These are phyloP conservation scores for Fusarium metavorans DNA, from an alignment of 2,329 filamentous ascomycete species.

Conservation along the genomic window DNA sequence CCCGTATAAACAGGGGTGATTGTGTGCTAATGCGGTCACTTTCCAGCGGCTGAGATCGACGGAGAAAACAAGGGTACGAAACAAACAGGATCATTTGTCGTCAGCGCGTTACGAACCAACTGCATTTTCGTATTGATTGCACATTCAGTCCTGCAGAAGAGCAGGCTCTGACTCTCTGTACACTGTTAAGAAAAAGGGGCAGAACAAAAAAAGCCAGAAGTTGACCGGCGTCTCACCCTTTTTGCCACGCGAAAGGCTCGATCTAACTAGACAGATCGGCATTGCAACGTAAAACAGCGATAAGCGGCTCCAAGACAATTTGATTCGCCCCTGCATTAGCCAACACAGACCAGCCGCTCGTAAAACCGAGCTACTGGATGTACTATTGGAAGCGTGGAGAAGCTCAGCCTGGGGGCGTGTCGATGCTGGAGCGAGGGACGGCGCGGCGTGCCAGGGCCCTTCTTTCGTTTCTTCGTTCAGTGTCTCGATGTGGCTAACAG, in stretches of 20 bases:
- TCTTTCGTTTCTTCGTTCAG: neutral
- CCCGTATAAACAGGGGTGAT: neutral
- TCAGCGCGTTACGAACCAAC: neutral
- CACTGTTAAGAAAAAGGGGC: neutral
- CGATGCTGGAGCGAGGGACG: neutral
- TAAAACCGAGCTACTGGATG: neutral
- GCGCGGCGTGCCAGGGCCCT: neutral
- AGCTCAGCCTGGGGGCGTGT: neutral
- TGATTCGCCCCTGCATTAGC: conserved; percentile 1
- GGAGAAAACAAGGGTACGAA: neutral
- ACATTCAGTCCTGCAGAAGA: neutral
- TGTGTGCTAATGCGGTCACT: neutral
- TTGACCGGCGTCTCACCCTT: neutral
- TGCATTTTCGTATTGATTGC: neutral
- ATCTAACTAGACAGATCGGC: neutral
- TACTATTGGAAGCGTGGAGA: neutral
- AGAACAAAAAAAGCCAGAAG: neutral
- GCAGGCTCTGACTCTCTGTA: neutral
- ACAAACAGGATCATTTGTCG: neutral
- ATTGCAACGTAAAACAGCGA: neutral
- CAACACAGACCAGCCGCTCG: neutral
- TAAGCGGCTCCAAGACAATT: neutral
- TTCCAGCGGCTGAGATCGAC: neutral
- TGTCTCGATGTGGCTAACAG: neutral
- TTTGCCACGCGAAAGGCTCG: neutral